phyloP scores from a whole-genome alignment of 257 asterid genomes.

The Rubia yunnanensis region DNA sequence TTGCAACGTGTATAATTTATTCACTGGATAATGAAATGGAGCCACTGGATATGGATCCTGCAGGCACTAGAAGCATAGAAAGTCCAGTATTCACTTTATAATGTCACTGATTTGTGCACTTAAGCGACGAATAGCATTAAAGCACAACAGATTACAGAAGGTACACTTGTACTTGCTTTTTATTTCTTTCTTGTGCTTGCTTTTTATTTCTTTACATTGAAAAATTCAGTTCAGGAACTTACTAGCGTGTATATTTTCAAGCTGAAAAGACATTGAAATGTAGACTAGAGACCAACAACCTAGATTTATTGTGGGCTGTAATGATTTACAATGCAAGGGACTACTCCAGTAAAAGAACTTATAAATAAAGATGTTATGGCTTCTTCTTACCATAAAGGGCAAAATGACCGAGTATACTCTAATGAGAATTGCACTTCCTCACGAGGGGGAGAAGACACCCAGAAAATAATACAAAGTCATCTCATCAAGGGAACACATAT shows the following conservation, averaged over 20 bases:
- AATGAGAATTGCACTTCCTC: neutral
- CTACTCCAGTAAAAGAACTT: neutral
- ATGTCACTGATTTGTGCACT: neutral
- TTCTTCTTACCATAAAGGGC: neutral
- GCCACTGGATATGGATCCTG: neutral
- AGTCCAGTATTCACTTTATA: neutral
- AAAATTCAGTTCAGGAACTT: neutral
- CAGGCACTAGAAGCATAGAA: neutral
- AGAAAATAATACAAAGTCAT: neutral
- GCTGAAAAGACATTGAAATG: neutral
- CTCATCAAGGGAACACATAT: neutral
- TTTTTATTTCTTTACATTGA: neutral
- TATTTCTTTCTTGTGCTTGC: neutral
- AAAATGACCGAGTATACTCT: neutral
- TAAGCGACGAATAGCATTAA: neutral
- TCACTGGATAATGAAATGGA: neutral
- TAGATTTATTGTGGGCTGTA: neutral
- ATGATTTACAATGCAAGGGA: neutral
- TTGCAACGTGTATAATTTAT: neutral
- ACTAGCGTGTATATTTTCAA: neutral
- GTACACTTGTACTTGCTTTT: neutral
- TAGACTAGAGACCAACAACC: constrained; percentile 1
- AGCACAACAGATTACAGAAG: neutral
- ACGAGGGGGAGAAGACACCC: neutral
- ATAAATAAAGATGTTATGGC: neutral